Evolutionary conservation across 2,329 filamentous ascomycete genomes (phyloP), one percentile per base, ranked within the genome.

Genomic region (Chaetoscypha palmicola): DNA sequence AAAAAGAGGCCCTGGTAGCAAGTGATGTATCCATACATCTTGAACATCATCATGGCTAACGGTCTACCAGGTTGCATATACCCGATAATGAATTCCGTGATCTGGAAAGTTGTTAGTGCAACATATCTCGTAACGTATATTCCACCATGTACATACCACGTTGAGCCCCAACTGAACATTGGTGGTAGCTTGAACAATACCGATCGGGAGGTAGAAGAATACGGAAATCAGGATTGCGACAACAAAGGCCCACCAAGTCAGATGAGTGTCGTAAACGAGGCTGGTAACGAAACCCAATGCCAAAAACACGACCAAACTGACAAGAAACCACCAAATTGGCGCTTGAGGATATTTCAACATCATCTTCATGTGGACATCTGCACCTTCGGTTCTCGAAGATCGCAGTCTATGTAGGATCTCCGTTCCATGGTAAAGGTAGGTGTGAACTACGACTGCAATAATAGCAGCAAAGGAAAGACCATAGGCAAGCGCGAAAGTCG

Each of bases 1-100:
- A 71, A 73, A 9, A 62, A 63, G n/a, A 72, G 63, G 2, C 66
- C 69, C 50, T 73, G 70, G 45, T 62, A 66, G 38, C 66, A 64
- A 36, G 68, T 62, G 58, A 72, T 71, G 53, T 71, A 71, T 21
- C 63, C 79, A 55, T 82, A 86, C 50, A 80, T 84, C 64, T 86
- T 86, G 68, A 86, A 86, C 68, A 86, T 73, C 81, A 87, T 87
- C 76, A 86, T 83, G 30, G 81, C 81, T 47, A 87, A 69, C 1
- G 83, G 82, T 3, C 72, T 72, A 17, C 83, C 83, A 10, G 57
- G 57, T 58, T 63, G 49, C 64, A 66, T 71, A 54, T 72, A 73
- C 5, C 71, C 71, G 36, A 68, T 63, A 14, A 73, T 65, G 53
- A 72, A 68, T 49, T 72, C 69, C 3, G 69, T 70, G 26, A 73